Base-by-base conservation (phyloP, 1,284 basidiomycete genomes). In the Lignosus rhinocerotis region DNA sequence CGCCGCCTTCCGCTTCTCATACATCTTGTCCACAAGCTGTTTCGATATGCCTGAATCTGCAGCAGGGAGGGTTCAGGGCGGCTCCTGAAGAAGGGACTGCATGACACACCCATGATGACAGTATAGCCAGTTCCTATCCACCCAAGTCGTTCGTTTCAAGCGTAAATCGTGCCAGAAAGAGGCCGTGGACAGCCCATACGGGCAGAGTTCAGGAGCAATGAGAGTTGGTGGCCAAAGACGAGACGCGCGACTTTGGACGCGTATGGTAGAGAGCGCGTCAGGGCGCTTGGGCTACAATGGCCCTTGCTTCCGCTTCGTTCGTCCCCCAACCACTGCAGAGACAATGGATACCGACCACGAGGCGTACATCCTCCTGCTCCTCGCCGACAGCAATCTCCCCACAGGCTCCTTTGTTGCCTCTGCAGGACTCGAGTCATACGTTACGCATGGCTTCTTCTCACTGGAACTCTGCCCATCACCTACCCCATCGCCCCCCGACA, bases 1-100 rank as follows among this genome's bases (percentile, higher is more conserved):
- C 4, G 96, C 94, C 9, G 92, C 88, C 77, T 98, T 98, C 61
- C 97, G 87, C 77, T 94, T 93, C 80, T 98, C 96, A 72, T 98
- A 94, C 74, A 92, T 87, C 79, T 92, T 91, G 82, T 93, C 90
- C 53, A 91, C 83, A 58, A 93, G 77, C 71, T 92, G 90, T 70
- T 87, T 88, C 46, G 87, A 78, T 46, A 89, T 81, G 59, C 83
- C 79, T 56, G 83, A 75, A 67, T 90, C 88, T 90, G 55, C 31
- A 25, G 25, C n/a, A 38, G 19, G 53, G n/a, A 41, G 2, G 31
- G 42, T 55, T 59, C 14, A 62, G 54, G 32, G 45, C 17, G 21
- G 33, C 31, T 25, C 30, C 34, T 19, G 44, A 39, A 43, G 14
- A 31, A 17, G 7, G n/a, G 16, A 14, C 39, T 17, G 45, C 17